Evolutionary conservation across 176 grass and related monocot species (phyloP).

Genomic region (Hyparrhenia diplandra): DNA sequence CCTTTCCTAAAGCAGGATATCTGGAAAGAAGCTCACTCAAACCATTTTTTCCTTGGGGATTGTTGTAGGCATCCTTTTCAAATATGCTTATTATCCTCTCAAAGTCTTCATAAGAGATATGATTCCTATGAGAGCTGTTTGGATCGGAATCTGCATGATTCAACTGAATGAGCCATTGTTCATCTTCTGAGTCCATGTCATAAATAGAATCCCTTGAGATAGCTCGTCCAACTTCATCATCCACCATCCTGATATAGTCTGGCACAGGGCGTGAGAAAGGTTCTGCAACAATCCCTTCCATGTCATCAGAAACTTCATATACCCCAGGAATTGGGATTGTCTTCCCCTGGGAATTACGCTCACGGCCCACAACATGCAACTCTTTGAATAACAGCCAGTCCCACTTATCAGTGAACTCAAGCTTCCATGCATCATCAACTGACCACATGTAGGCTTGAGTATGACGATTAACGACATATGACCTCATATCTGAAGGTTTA

Average conservation of each 20-base stretch:
- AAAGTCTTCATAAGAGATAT: constrained; percentile 57
- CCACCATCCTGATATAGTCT: constrained; percentile 53
- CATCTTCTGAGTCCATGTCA: constrained; percentile 90
- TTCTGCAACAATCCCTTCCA: constrained; percentile 22
- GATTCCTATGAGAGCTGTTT: neutral
- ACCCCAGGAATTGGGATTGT: constrained; percentile 72
- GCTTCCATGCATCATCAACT: constrained; percentile 75
- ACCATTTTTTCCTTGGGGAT: constrained; percentile 38
- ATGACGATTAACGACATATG: constrained; percentile 70
- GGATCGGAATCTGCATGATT: constrained; percentile 34
- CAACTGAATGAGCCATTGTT: constrained; percentile 58
- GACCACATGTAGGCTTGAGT: constrained; percentile 87
- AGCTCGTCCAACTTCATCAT: constrained; percentile 75
- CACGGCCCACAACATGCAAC: constrained; percentile 61
- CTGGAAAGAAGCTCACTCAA: constrained; percentile 44
- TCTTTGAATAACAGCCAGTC: constrained; percentile 97
- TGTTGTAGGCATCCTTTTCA: constrained; percentile 77
- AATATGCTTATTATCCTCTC: constrained; percentile 75
- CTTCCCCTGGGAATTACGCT: constrained; percentile 55
- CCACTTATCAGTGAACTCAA: constrained; percentile 79
- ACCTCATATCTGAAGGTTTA: constrained; percentile 65
- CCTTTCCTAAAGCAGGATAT: constrained; percentile 48
- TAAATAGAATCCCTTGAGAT: constrained; percentile 47
- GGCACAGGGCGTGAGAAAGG: constrained; percentile 60
- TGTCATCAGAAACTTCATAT: constrained; percentile 41